Conservation (phyloP, 768 basidiomycete genomes). For the Lactifluus rugatus region DNA sequence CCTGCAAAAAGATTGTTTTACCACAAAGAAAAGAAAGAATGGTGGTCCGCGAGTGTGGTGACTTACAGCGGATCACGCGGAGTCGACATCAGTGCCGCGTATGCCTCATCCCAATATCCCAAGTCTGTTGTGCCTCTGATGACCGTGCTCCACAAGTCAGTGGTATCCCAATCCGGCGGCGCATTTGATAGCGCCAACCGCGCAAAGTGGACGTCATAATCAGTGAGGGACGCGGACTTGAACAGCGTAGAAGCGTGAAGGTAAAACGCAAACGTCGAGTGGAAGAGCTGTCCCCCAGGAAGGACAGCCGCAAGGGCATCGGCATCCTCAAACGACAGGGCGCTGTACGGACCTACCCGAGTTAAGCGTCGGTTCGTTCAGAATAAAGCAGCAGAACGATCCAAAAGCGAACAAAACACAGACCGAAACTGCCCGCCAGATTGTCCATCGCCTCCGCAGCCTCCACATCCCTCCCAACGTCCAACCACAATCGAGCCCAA, state of each 20-base stretch:
- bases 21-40: neutral
- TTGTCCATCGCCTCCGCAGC: slow-evolving; percentile 64
- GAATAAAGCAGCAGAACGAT: neutral
- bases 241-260: slow-evolving; percentile 69
- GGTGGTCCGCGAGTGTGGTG: neutral
- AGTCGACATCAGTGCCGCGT: slow-evolving; percentile 60
- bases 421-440: slow-evolving; percentile 68
- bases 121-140: slow-evolving; percentile 69
- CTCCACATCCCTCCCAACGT: slow-evolving; percentile 60
- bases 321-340: slow-evolving; percentile 48
- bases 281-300: slow-evolving; percentile 44
- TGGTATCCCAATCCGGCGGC: slow-evolving; percentile 41
- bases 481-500: slow-evolving; percentile 54
- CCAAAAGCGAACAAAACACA: slow-evolving; percentile 22
- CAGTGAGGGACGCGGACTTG: slow-evolving; percentile 43
- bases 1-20: slow-evolving; percentile 34
- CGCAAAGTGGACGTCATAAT: slow-evolving; percentile 64
- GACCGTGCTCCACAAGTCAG: slow-evolving; percentile 70
- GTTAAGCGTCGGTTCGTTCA: slow-evolving; percentile 15
- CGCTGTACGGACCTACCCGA: slow-evolving; percentile 39
- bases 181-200: slow-evolving; percentile 72
- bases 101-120: slow-evolving; percentile 79
- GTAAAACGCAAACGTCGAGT: slow-evolving; percentile 67
- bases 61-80: slow-evolving; percentile 77
- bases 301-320: slow-evolving; percentile 54